Conservation (phyloP, 108 stramenopile species). For the Cyclotella baltica region DNA sequence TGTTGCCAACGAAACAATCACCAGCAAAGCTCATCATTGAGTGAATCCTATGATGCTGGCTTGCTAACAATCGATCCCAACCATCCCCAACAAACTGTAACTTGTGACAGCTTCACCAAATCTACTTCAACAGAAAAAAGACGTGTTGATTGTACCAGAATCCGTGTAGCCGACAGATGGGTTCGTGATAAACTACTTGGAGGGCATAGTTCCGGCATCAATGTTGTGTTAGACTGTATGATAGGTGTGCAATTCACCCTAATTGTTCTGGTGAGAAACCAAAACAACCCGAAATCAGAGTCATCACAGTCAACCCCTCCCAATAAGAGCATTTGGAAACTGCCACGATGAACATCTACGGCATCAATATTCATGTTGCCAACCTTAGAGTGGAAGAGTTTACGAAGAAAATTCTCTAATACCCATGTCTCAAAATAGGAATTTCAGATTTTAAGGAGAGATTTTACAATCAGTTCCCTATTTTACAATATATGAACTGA, state of each 20-base stretch:
- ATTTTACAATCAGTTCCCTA: conserved; percentile 95
- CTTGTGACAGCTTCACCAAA: conserved; percentile 40
- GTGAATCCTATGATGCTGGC: conserved; percentile 52
- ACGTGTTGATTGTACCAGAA: conserved; percentile 39
- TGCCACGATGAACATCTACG: conserved; percentile 89
- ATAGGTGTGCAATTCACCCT: conserved; percentile 94
- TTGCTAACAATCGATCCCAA: conserved; percentile 31
- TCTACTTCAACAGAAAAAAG: neutral
- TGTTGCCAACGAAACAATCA: too few relatives aligned
- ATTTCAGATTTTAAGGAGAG: conserved; percentile 88
- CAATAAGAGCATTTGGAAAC: conserved; percentile 99
- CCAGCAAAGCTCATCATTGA: too few relatives aligned
- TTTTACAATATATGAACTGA: conserved; percentile 91
- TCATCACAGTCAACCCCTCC: conserved; percentile 95
- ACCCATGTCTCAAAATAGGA: conserved; percentile 65
- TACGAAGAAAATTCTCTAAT: conserved; percentile 88
- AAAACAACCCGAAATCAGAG: conserved; percentile 70
- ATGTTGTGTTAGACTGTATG: conserved; percentile 92
- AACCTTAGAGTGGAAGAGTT: conserved; percentile 92
- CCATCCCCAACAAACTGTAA: conserved; percentile 20
- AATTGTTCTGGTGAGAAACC: conserved; percentile 56
- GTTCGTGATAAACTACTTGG: conserved; percentile 92
- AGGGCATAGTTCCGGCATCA: conserved; percentile 91
- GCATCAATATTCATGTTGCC: conserved; percentile 91
- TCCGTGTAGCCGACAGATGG: conserved; percentile 89